phyloP scores from a whole-genome alignment of 331 rosid genomes.

The Dryas integrifolia region DNA sequence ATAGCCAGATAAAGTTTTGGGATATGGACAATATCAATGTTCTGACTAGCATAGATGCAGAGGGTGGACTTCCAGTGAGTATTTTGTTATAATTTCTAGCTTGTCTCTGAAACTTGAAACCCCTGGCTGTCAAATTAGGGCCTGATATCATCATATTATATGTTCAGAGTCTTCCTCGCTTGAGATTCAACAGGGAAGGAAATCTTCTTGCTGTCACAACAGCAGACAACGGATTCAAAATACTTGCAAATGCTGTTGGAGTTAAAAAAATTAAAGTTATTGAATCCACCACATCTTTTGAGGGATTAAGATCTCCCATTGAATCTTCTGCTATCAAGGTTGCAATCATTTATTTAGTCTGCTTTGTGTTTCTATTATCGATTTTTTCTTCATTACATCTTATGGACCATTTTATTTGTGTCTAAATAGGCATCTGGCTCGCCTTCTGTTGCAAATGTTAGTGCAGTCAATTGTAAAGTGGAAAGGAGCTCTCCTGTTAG shows the following conservation, averaged over 20 bases:
- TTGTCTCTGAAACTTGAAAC: conserved; percentile 14
- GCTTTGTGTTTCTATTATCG: conserved; percentile 14
- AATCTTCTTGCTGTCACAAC: conserved; percentile 84
- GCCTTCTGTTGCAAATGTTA: conserved; percentile 46
- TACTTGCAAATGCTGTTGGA: conserved; percentile 74
- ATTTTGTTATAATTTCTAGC: conserved; percentile 15
- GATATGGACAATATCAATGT: conserved; percentile 68
- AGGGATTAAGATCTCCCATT: conserved; percentile 63
- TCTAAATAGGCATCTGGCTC: conserved; percentile 58
- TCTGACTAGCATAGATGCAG: conserved; percentile 59
- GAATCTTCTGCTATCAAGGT: conserved; percentile 75
- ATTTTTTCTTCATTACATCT: conserved; percentile 6
- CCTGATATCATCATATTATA: conserved; percentile 28
- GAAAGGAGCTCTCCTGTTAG: conserved; percentile 78
- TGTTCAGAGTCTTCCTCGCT: conserved; percentile 70
- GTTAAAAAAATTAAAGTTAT: conserved; percentile 52
- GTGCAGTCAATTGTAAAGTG: conserved; percentile 71
- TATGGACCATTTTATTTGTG: conserved; percentile 21
- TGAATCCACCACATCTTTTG: conserved; percentile 60
- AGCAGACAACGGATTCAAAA: conserved; percentile 67
- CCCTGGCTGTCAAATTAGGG: conserved; percentile 12
- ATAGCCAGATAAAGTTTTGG: conserved; percentile 82
- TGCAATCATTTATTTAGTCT: conserved; percentile 8
- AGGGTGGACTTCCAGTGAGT: conserved; percentile 78
- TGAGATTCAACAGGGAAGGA: conserved; percentile 85